Evolutionary conservation across 495 filamentous ascomycete genomes (phyloP).

Genomic region (Xylaria castorea): DNA sequence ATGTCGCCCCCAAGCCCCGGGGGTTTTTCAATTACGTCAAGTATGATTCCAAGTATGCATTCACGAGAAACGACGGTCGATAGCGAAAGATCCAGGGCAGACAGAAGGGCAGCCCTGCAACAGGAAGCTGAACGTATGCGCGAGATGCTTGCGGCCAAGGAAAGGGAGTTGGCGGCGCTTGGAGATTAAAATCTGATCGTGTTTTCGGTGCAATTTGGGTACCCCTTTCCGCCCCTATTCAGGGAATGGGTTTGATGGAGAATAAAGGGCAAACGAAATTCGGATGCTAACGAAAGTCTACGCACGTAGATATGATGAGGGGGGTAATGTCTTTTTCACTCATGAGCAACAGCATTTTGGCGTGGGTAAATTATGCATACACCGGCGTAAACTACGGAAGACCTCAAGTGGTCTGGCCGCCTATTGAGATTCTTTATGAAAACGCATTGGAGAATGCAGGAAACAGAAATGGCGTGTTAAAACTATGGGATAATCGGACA

Average conservation of each 20-base stretch:
- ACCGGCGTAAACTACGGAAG: conserved; percentile 10
- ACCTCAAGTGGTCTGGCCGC: background rate
- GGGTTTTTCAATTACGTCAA: conserved; percentile 38
- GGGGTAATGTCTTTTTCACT: background rate
- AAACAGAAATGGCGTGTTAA: background rate
- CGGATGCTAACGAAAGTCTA: background rate
- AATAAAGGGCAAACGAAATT: background rate
- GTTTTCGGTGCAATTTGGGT: background rate
- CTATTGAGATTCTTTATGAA: background rate
- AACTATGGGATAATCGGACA: background rate
- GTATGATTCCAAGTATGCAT: conserved; percentile 41
- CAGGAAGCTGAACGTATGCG: conserved; percentile 80
- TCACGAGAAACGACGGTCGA: conserved; percentile 54
- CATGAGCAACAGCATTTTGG: conserved; percentile 13
- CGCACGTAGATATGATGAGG: background rate
- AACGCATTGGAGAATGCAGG: background rate
- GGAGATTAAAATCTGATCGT: conserved; percentile 38
- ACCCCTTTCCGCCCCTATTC: background rate
- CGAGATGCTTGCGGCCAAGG: conserved; percentile 74
- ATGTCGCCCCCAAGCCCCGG: conserved; percentile 47
- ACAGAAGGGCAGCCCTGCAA: conserved; percentile 69
- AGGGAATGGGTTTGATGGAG: background rate
- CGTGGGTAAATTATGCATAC: conserved; percentile 21
- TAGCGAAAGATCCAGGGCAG: conserved; percentile 62
- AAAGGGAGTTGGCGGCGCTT: conserved; percentile 78